Conservation (phyloP, 1,139 yeast species). For the Yamadazyma conglobata region DNA sequence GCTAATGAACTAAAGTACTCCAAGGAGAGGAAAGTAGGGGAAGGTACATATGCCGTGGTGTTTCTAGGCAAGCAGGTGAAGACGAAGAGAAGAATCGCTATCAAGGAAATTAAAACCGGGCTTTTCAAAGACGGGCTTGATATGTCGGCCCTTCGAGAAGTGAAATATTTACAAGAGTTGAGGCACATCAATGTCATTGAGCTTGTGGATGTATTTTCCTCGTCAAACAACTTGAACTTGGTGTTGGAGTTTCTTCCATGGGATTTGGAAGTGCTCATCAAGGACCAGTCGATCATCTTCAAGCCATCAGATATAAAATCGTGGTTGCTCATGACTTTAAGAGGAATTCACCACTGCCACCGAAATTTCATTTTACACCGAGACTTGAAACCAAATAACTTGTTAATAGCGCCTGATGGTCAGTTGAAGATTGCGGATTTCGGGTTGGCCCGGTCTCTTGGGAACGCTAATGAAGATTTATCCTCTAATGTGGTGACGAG, state of each 20-base stretch:
- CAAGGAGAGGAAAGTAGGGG: constrained; percentile 86
- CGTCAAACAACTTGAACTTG: constrained; percentile 68
- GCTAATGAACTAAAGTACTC: constrained; percentile 23
- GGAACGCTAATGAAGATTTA: constrained; percentile 73
- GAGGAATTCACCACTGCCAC: constrained; percentile 96
- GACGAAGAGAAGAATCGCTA: constrained; percentile 68
- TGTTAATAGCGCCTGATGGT: constrained; percentile 82
- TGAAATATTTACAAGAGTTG: constrained; percentile 85
- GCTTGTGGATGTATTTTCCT: constrained; percentile 79
- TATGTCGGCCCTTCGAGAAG: constrained; percentile 96
- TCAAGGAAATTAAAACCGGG: constrained; percentile 93
- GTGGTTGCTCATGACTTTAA: constrained; percentile 88
- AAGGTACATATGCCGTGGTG: constrained; percentile 98
- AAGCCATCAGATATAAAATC: constrained; percentile 86
- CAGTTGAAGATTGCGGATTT: constrained; percentile 93
- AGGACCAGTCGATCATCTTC: constrained; percentile 73
- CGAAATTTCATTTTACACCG: constrained; percentile 86
- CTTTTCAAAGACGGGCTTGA: constrained; percentile 94
- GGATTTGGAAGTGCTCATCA: constrained; percentile 85
- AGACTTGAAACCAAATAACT: constrained; percentile 79
- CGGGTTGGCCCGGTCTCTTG: constrained; percentile 85
- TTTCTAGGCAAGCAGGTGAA: constrained; percentile 70
- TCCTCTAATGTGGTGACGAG: constrained; percentile 95
- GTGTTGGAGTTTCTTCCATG: constrained; percentile 90
- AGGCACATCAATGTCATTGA: constrained; percentile 83